Evolutionary conservation across 352 stramenopile species (phyloP), one percentile per base, ranked within the genome.

Genomic region (Elongisporangium undulatum): DNA sequence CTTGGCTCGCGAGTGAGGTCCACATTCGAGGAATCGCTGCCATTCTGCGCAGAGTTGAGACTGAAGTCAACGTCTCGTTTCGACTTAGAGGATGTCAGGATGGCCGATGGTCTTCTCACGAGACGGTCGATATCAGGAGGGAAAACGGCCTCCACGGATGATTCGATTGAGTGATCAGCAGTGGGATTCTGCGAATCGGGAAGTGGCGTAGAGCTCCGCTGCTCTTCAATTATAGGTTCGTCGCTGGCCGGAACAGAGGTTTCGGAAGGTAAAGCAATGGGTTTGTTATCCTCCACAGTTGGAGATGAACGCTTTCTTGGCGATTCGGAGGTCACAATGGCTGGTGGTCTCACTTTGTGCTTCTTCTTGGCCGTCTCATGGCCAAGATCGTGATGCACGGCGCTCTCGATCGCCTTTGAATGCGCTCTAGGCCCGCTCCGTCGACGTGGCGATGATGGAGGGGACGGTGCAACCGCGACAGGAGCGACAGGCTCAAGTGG

Each of bases 1-100:
- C 75, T 68, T 1, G 62, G 55, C 12, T 71, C 68, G 16, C 69
- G 63, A 51, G 66, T 58, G 1, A 38, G 19, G 24, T 79, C 68
- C 17, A 65, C 49, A 4, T 59, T 49, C 8, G 52, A 45, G 0
- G 21, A 53, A 24, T 79, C 62, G 20, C 62, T 70, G n/a, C 55
- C 67, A 49, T 61, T 41, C 0, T 62, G 29, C 10, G 56, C 34
- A 3, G 34, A 45, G 7, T 13, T 20, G 4, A 19, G 19, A 3
- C 22, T 48, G 3, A 49, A 24, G 5, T 68, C 49, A 6, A 61
- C 24, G 10, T 56, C 39, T 17, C 56, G 26, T 19, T 59, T 49
- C 39, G 56, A 41, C 39, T 64, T 63, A 1, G 49, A 53, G 22
- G 21, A 59, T 8, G 19, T 24, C 12, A 19, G 56, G 19, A 62